Conservation (phyloP, 768 basidiomycete genomes). For the Mycena venus region DNA sequence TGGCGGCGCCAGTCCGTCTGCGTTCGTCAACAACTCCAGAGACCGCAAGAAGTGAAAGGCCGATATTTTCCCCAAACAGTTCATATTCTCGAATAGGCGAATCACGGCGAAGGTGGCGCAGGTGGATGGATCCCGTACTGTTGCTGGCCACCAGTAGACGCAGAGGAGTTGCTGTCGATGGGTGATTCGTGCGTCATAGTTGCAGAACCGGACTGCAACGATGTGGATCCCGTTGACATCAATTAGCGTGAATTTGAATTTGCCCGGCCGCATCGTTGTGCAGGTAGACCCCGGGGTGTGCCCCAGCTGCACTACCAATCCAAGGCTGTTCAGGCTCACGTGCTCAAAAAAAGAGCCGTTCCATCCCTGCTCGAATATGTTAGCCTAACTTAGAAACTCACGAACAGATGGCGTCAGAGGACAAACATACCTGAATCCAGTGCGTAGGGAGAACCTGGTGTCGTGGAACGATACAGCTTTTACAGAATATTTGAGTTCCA, state of each 20-base stretch:
- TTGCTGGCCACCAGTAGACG: slow-evolving; percentile 25
- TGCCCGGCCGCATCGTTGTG: not conserved
- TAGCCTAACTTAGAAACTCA: not conserved
- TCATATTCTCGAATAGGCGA: not conserved
- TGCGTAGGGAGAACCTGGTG: slow-evolving; percentile 6
- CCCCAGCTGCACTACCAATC: slow-evolving; percentile 4
- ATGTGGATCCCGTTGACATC: slow-evolving; percentile 8
- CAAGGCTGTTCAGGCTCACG: not conserved
- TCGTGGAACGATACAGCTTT: not conserved
- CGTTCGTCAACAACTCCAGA: slow-evolving; percentile 4
- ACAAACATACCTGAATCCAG: not conserved
- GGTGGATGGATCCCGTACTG: not conserved
- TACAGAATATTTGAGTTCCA: not conserved
- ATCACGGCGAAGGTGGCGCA: slow-evolving; percentile 9
- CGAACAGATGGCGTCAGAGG: not conserved
- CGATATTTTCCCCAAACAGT: slow-evolving; percentile 8
- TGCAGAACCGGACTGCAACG: not conserved
- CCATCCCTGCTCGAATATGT: too few species aligned
- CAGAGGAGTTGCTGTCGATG: slow-evolving; percentile 25
- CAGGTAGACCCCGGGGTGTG: not conserved
- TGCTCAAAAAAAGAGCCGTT: slow-evolving; percentile 5
- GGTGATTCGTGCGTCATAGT: not conserved
- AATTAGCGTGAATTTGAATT: not conserved
- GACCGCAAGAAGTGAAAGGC: not conserved
- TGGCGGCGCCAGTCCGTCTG: not conserved